Evolutionary conservation across 2,329 filamentous ascomycete species (phyloP).

Genomic region (Penicillium italicum): DNA sequence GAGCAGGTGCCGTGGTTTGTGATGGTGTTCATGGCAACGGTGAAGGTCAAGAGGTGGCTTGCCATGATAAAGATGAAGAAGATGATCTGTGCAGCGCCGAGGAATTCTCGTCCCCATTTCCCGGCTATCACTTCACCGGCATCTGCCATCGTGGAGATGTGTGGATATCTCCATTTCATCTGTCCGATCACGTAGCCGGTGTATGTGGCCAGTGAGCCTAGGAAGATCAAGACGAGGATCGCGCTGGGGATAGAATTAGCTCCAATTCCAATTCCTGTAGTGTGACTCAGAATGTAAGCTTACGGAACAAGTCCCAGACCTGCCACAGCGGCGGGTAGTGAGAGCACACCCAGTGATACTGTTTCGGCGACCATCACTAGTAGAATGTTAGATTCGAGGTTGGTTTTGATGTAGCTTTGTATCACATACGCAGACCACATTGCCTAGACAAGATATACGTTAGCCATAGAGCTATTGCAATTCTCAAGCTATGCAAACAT

Average conservation of each 20-base stretch:
- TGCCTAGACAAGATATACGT: conserved; percentile 31
- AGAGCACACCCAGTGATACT: conserved; percentile 55
- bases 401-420: not conserved
- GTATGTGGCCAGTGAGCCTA: conserved; percentile 57
- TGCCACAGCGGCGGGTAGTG: conserved; percentile 52
- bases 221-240: conserved; percentile 50
- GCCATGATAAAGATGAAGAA: conserved; percentile 67
- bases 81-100: conserved; percentile 59
- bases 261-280: not conserved
- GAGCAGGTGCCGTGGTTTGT: conserved; percentile 61
- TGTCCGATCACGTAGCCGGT: conserved; percentile 60
- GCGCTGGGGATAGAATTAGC: conserved; percentile 35
- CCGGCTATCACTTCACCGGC: conserved; percentile 62
- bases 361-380: conserved; percentile 58
- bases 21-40: conserved; percentile 64
- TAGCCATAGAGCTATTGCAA: not conserved
- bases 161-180: conserved; percentile 55
- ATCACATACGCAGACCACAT: conserved; percentile 37
- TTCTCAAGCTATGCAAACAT: conserved; percentile 10
- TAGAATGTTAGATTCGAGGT: not conserved
- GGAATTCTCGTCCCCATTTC: conserved; percentile 57
- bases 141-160: conserved; percentile 65
- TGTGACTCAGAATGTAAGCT: conserved; percentile 6
- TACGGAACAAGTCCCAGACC: conserved; percentile 52
- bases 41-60: conserved; percentile 68